Base-by-base conservation (phyloP, 2,329 filamentous ascomycete genomes). In the Penicillium sp. region DNA sequence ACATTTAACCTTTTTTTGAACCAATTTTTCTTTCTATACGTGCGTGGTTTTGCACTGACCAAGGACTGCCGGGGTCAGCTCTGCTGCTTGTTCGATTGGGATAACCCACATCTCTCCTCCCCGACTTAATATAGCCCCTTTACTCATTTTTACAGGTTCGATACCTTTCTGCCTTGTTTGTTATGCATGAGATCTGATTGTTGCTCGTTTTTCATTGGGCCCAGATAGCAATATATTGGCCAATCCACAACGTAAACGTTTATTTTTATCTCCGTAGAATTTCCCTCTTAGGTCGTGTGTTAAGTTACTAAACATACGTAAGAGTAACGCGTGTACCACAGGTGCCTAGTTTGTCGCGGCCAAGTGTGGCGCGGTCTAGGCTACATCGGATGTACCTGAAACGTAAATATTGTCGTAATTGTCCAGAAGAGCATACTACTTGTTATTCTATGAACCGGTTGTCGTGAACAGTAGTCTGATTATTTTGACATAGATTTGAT, bases 1-100 rank as follows among this genome's bases (percentile, higher is more conserved):
- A 42, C 17, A 42, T 42, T 42, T 42, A 24, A 42, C 15, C 29
- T 27, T 42, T 27, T 42, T 24, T 24, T 40, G 36, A 26, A 40
- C 26, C 12, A 18, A 13, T 6, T 40, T 7, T 15, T 26, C 23
- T 40, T n/a, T n/a, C n/a, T n/a, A n/a, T n/a, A n/a, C n/a, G n/a
- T n/a, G n/a, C n/a, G n/a, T n/a, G n/a, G n/a, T n/a, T n/a, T n/a
- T n/a, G n/a, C n/a, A n/a, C n/a, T n/a, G n/a, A n/a, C n/a, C n/a
- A n/a, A n/a, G n/a, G n/a, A n/a, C n/a, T n/a, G n/a, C n/a, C n/a
- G n/a, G n/a, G n/a, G n/a, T n/a, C n/a, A n/a, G n/a, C n/a, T n/a
- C n/a, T n/a, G n/a, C n/a, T n/a, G n/a, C n/a, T n/a, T n/a, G n/a
- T n/a, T n/a, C n/a, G n/a, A n/a, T n/a, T n/a, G n/a, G n/a, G n/a